Base-by-base conservation (phyloP, 768 basidiomycete genomes). In the Dentipellis sp. region DNA sequence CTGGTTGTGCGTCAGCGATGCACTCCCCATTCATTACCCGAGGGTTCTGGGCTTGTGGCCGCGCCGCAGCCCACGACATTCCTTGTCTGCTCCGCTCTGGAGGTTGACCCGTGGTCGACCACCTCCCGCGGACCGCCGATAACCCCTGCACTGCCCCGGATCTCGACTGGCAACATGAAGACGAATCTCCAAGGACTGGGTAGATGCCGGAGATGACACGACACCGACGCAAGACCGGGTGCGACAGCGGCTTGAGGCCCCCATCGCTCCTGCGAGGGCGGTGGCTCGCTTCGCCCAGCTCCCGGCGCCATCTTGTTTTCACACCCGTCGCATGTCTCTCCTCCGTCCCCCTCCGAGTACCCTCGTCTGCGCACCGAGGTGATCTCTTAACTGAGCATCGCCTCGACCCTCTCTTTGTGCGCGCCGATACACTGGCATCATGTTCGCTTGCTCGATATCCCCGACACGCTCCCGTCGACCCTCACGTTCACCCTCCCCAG, bases 321-420 rank as follows among this genome's bases (percentile, higher is more conserved):
- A 54, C 57, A 58, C 56, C 59, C 50, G 52, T 56, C 59, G 60
- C 59, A 52, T 55, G 55, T 54, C 46, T 56, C 63, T 57, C 56
- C 66, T 67, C 66, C 67, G 23, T 58, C 81, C 77, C 66, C 58
- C 58, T 74, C 79, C 74, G 61, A 66, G 65, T 72, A 80, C 71
- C 67, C 74, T 79, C 83, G 74, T 78, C 68, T 62, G 62, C 67
- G 62, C 63, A 59, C 58, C 59, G 79, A 78, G 83, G 84, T 83
- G 84, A 86, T 83, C 86, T 80, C 86, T 88, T 88, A 56, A 69
- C 65, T 88, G 87, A 79, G 85, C 85, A 81, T 75, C 81, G 84
- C 83, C 78, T 79, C 84, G 83, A 82, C 76, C 59, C 60, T 59
- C 50, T 59, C 51, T 52, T 59, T 54, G 56, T 59, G 75, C 76